Evolutionary conservation across 805 yeast genomes (phyloP).

Genomic region (Zygosaccharomyces bailii): DNA sequence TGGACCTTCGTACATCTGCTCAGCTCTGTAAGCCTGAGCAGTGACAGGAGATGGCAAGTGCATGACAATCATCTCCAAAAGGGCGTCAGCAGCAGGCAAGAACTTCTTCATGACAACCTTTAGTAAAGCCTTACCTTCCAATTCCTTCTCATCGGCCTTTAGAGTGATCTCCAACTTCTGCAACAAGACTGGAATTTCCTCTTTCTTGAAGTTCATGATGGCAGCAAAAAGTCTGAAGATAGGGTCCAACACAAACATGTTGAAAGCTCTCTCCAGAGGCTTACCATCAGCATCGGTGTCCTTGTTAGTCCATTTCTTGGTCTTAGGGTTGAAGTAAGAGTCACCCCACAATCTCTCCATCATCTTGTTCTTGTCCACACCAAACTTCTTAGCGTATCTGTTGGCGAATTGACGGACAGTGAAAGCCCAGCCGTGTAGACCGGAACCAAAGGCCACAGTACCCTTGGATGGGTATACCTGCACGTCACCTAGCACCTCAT

Average conservation of each 20-base stretch:
- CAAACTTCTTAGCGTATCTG: constrained; percentile 98
- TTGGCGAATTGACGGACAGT: constrained; percentile 97
- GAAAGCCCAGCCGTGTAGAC: constrained; percentile 99
- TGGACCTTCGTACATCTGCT: constrained; percentile 99
- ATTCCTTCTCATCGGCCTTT: constrained; percentile 96
- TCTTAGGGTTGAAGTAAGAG: constrained; percentile 99
- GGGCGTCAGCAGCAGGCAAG: constrained; percentile 99
- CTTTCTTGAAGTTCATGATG: constrained; percentile 99
- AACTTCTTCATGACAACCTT: constrained; percentile 99
- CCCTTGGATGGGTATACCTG: constrained; percentile 99
- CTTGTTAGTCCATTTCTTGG: constrained; percentile 98
- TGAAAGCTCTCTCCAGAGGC: constrained; percentile 97
- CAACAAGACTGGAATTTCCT: constrained; percentile 85
- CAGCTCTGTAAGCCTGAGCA: constrained; percentile 99
- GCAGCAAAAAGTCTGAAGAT: constrained; percentile 96
- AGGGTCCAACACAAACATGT: constrained; percentile 98
- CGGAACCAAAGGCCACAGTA: constrained; percentile 99
- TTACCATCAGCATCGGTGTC: constrained; percentile 94
- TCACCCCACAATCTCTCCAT: constrained; percentile 99
- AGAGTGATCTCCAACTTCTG: constrained; percentile 90
- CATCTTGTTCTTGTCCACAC: constrained; percentile 97
- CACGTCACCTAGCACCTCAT: constrained; percentile 85
- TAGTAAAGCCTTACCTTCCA: constrained; percentile 97
- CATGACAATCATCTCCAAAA: constrained; percentile 96
- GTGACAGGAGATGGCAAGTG: constrained; percentile 99